phyloP scores from a whole-genome alignment of 192 early-diverging fungal species.

The Umbelopsis sp. region DNA sequence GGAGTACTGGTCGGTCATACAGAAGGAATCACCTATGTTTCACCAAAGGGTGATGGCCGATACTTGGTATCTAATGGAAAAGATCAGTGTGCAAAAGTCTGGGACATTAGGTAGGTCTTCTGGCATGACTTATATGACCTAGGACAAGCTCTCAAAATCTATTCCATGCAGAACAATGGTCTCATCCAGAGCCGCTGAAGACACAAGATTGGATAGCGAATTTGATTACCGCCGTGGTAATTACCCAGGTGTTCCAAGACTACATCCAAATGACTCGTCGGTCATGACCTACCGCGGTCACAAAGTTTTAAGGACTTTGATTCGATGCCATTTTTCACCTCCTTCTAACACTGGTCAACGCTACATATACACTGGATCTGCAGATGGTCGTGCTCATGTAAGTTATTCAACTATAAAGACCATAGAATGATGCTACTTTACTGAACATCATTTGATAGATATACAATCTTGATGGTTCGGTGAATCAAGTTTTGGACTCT shows the following conservation, averaged over 20 bases:
- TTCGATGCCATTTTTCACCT: constrained; percentile 73
- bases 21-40: constrained; percentile 71
- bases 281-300: constrained; percentile 67
- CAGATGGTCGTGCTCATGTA: constrained; percentile 59
- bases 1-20: constrained; percentile 71
- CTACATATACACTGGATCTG: constrained; percentile 65
- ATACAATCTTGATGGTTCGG: constrained; percentile 45
- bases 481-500: constrained; percentile 34
- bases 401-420: constrained; percentile 29
- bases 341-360: constrained; percentile 52
- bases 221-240: constrained; percentile 10
- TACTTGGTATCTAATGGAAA: constrained; percentile 69
- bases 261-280: constrained; percentile 54
- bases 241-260: constrained; percentile 37
- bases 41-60: constrained; percentile 65
- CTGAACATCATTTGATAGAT: constrained; percentile 13
- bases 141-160: not conserved
- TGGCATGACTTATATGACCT: too few species aligned
- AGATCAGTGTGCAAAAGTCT: constrained; percentile 70
- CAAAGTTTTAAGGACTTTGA: constrained; percentile 62
- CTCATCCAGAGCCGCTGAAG: constrained; percentile 16
- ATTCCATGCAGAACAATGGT: constrained; percentile 14
- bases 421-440: not conserved
- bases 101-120: constrained; percentile 53
- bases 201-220: constrained; percentile 1